Evolutionary conservation across 306 rosid species (phyloP).

Genomic region (Medicago lupulina): DNA sequence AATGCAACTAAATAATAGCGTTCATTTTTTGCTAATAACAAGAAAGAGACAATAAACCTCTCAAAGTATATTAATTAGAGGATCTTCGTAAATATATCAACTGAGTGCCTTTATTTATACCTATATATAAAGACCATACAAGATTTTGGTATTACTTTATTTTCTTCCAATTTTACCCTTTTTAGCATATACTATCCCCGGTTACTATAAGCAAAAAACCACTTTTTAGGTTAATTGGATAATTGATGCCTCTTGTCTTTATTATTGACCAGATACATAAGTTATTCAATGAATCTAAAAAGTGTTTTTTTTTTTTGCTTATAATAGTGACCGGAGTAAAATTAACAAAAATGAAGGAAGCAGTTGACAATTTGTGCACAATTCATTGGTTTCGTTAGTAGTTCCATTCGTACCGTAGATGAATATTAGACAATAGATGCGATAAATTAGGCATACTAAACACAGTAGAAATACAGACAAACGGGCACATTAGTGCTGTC

Average conservation of each 20-base stretch:
- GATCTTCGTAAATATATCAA: neutral
- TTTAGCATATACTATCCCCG: neutral
- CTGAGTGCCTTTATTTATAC: too few species aligned
- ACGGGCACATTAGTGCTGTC: neutral
- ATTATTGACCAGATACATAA: too few species aligned
- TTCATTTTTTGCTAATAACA: slow-evolving; percentile 1
- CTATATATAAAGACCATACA: neutral
- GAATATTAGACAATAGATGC: neutral
- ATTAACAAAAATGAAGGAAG: neutral
- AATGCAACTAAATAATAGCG: neutral
- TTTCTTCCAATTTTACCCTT: neutral
- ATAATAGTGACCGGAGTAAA: too few species aligned
- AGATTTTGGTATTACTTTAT: neutral
- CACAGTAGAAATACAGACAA: neutral
- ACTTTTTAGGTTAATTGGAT: too few species aligned
- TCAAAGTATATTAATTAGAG: slow-evolving; percentile 26
- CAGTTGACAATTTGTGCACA: neutral
- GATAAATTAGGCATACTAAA: neutral
- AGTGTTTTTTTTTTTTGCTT: too few species aligned
- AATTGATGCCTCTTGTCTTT: too few species aligned
- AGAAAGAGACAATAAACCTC: slow-evolving; percentile 1
- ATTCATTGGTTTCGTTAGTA: neutral
- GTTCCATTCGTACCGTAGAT: neutral
- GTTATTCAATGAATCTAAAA: too few species aligned
- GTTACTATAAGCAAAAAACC: too few species aligned